phyloP scores from a whole-genome alignment of 2,329 filamentous ascomycete genomes.

The Aciculosporium take region DNA sequence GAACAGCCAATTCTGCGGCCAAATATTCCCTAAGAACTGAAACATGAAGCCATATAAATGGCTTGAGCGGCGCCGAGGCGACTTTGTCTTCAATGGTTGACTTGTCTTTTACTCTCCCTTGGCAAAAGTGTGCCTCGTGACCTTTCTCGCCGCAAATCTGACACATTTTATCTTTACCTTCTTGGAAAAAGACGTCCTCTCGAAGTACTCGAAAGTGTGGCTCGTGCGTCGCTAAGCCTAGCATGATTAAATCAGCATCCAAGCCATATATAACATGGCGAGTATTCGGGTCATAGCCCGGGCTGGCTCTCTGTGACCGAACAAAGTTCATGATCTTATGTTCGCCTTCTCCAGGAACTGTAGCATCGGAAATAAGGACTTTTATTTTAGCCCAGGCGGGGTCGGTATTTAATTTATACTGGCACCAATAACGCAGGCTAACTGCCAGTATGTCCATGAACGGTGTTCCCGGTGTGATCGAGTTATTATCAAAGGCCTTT shows the following conservation, averaged over 20 bases:
- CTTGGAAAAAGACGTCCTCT: conserved; percentile 92
- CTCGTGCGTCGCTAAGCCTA: conserved; percentile 92
- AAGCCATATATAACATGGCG: conserved; percentile 96
- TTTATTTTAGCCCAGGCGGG: conserved; percentile 92
- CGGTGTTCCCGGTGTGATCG: conserved; percentile 88
- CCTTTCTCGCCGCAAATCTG: conserved; percentile 84
- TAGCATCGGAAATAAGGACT: conserved; percentile 96
- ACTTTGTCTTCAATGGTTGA: conserved; percentile 70
- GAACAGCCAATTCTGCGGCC: conserved; percentile 73
- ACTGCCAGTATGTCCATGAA: conserved; percentile 95
- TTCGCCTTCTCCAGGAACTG: conserved; percentile 93
- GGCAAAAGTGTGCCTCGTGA: conserved; percentile 77
- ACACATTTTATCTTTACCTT: conserved; percentile 70
- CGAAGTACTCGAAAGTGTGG: conserved; percentile 91
- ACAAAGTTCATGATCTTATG: conserved; percentile 99
- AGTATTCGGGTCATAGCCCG: conserved; percentile 90
- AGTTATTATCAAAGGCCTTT: conserved; percentile 82
- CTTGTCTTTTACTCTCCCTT: conserved; percentile 64
- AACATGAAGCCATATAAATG: conserved; percentile 97
- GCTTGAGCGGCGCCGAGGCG: conserved; percentile 57
- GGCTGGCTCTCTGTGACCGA: conserved; percentile 77
- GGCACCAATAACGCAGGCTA: conserved; percentile 88
- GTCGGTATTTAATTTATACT: conserved; percentile 95
- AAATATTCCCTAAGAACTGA: conserved; percentile 85
- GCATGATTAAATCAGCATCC: conserved; percentile 97